These are phyloP conservation scores for Lichtheimia hyalospora DNA, from an alignment of 371 early-diverging fungal species.

Conservation along the genomic window DNA sequence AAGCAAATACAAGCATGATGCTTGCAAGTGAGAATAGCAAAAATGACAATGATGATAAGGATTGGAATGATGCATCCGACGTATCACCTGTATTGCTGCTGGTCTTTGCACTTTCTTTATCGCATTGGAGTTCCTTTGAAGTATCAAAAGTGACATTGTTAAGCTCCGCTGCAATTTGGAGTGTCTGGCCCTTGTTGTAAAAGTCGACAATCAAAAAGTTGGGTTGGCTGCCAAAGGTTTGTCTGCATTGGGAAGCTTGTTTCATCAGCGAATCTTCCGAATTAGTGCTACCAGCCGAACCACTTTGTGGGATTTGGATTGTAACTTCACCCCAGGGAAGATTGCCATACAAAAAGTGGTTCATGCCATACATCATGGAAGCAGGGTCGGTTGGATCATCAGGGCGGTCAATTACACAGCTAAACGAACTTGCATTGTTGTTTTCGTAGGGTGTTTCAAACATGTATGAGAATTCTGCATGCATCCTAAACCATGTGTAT, in stretches of 20 bases:
- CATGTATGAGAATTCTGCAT: slow-evolving; percentile 53
- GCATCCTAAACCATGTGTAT: slow-evolving; percentile 38
- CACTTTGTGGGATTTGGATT: slow-evolving; percentile 53
- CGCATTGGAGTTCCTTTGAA: slow-evolving; percentile 10
- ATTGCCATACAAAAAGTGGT: slow-evolving; percentile 57
- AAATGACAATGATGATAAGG: too few species aligned
- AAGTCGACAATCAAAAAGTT: slow-evolving; percentile 79
- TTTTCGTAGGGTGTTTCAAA: slow-evolving; percentile 63
- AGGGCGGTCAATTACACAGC: slow-evolving; percentile 58
- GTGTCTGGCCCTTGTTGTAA: slow-evolving; percentile 62
- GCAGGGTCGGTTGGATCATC: slow-evolving; percentile 21
- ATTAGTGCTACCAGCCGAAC: slow-evolving; percentile 50
- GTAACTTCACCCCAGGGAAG: slow-evolving; percentile 27
- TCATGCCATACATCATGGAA: slow-evolving; percentile 58
- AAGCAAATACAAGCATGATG: too few species aligned
- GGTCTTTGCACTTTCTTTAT: slow-evolving; percentile 3
- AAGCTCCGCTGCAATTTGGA: slow-evolving; percentile 56
- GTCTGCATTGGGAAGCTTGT: slow-evolving; percentile 46
- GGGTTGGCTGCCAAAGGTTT: slow-evolving; percentile 55
- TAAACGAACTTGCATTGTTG: slow-evolving; percentile 36
- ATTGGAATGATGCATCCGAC: background rate
- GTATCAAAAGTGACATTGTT: slow-evolving; percentile 61
- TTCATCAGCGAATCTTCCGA: slow-evolving; percentile 32
- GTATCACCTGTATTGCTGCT: background rate
- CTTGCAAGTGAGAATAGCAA: too few species aligned